Conservation (phyloP, 1,284 basidiomycete species). For the Ceratobasidium sp. region DNA sequence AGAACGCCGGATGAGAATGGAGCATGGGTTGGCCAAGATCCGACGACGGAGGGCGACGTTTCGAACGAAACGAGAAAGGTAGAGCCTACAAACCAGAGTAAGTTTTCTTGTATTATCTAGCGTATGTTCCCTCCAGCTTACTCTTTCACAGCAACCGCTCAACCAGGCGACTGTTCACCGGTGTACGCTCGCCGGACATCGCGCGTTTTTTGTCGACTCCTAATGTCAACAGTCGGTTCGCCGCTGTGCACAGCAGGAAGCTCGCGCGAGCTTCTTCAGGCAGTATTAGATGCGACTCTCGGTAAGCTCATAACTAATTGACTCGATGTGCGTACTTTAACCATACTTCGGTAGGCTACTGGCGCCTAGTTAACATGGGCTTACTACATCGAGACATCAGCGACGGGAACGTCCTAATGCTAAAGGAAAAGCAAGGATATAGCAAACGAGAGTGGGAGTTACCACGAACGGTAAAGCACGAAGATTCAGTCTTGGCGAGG, state of each 20-base stretch:
- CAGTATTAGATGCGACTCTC: neutral
- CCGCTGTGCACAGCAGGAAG: neutral
- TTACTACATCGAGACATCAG: slow-evolving; percentile 8
- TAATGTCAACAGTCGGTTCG: neutral
- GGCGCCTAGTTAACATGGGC: neutral
- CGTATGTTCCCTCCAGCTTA: neutral
- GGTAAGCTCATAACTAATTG: neutral
- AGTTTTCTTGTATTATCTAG: too few species aligned
- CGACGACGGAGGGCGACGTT: neutral
- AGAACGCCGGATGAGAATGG: neutral
- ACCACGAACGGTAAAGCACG: neutral
- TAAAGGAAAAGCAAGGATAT: neutral
- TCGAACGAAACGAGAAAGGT: neutral
- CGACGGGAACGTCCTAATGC: slow-evolving; percentile 16
- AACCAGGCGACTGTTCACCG: neutral
- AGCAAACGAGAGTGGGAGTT: neutral
- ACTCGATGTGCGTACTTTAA: too few species aligned
- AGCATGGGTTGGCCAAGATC: too few species aligned
- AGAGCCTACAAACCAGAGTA: neutral
- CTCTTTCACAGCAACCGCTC: neutral
- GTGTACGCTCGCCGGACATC: neutral
- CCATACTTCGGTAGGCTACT: slow-evolving; percentile 6
- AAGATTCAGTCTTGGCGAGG: neutral
- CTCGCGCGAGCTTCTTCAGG: neutral
- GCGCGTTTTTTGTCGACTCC: neutral